A percentile compares a stretch with the other conserved stretches of the same genome.
phyloP scores from a whole-genome alignment of 805 yeast species.

The Saccharomyces eubayanus region DNA sequence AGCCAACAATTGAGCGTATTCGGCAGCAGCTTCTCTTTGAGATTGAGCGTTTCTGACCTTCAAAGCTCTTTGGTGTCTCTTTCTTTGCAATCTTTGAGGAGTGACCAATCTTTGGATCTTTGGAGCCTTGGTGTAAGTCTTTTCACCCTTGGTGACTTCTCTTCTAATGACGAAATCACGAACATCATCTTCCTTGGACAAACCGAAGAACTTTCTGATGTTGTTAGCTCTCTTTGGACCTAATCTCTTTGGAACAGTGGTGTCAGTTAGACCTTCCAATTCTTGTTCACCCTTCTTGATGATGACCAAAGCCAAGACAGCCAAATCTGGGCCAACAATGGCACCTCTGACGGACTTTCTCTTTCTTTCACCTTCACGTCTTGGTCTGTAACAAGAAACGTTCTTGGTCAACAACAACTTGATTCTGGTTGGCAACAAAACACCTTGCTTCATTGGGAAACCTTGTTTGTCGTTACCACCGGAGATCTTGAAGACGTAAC shows the following conservation, averaged over 20 bases:
- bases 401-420: conserved; percentile 89
- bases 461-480: conserved; percentile 99
- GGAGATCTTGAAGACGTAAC: conserved; percentile 96
- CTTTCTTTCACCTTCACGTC: conserved; percentile 99
- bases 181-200: conserved; percentile 40
- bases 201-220: conserved; percentile 99
- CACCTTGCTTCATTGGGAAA: conserved; percentile 99
- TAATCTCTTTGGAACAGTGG: conserved; percentile 94
- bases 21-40: conserved; percentile 99
- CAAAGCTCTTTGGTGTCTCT: conserved; percentile 90
- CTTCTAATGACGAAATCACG: conserved; percentile 91
- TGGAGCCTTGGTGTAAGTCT: conserved; percentile 99
- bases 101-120: conserved; percentile 99
- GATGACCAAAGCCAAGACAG: conserved; percentile 87
- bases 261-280: conserved; percentile 91
- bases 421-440: conserved; percentile 99
- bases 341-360: conserved; percentile 99
- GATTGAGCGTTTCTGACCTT: conserved; percentile 96
- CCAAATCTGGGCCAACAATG: conserved; percentile 93
- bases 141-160: conserved; percentile 96
- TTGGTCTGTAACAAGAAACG: conserved; percentile 98
- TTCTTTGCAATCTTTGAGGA: conserved; percentile 98
- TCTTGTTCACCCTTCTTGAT: conserved; percentile 97
- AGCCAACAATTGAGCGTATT: conserved; percentile 97
- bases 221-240: conserved; percentile 99